Conservation (phyloP, 2,329 filamentous ascomycete genomes). For the Alternaria burnsii region DNA sequence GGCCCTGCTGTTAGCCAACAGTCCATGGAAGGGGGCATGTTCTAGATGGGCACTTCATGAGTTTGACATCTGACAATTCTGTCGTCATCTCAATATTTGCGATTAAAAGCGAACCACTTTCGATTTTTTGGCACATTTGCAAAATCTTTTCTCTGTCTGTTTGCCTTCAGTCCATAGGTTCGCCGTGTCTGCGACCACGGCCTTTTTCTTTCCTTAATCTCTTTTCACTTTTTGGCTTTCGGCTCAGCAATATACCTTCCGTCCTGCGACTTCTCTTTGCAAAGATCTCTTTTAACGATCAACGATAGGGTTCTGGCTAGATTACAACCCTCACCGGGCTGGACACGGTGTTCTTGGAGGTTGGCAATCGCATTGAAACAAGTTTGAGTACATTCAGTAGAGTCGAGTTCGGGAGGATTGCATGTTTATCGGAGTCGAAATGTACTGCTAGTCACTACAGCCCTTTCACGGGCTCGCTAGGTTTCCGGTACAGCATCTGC, state of each 20-base stretch:
- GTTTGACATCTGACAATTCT: background rate
- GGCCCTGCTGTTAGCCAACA: slow-evolving; percentile 30
- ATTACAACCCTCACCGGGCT: slow-evolving; percentile 42
- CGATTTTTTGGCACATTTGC: background rate
- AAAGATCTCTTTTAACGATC: slow-evolving; percentile 26
- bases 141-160: slow-evolving; percentile 19
- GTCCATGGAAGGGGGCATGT: slow-evolving; percentile 50
- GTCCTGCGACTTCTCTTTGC: slow-evolving; percentile 18
- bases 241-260: slow-evolving; percentile 46
- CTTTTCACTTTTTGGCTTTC: slow-evolving; percentile 10
- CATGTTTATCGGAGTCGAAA: slow-evolving; percentile 16
- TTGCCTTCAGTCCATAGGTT: slow-evolving; percentile 18
- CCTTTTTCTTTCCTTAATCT: slow-evolving; percentile 19
- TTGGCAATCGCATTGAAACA: slow-evolving; percentile 17
- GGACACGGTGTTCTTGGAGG: slow-evolving; percentile 34
- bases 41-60: slow-evolving; percentile 24
- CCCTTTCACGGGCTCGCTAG: background rate
- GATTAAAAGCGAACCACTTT: slow-evolving; percentile 17
- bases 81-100: slow-evolving; percentile 6
- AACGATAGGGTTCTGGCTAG: slow-evolving; percentile 28
- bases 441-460: slow-evolving; percentile 16
- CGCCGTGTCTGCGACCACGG: slow-evolving; percentile 27
- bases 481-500: slow-evolving; percentile 8
- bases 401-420: slow-evolving; percentile 13
- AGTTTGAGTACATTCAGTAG: slow-evolving; percentile 16